Evolutionary conservation across 768 basidiomycete species (phyloP), one percentile per base, ranked within the genome.

Genomic region (Xerocomellus dryophilus): DNA sequence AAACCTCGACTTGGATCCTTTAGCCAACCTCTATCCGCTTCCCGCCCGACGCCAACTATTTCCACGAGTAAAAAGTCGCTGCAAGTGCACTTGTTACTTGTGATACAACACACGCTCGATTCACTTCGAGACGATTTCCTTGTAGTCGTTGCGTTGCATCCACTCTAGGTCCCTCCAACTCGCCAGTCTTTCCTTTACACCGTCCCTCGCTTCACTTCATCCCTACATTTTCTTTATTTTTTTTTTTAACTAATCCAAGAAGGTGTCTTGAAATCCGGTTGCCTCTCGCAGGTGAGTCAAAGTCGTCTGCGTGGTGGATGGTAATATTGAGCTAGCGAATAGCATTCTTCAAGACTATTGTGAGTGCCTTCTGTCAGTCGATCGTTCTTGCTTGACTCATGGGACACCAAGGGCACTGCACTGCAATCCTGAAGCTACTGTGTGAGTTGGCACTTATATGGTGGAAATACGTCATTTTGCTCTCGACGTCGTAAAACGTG

Each of bases 51-150:
- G 52, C 58, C 54, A 59, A 54, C 64, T 62, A 49, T 59, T 57
- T 57, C 67, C 63, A 52, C 54, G 63, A 63, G 66, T 63, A 53
- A 67, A 58, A 59, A 57, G 65, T 60, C 61, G 51, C 58, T 55
- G 54, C 61, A 50, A 55, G 65, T 54, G 60, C 58, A 62, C 59
- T 61, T 57, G 61, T 41, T 55, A 44, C 61, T 60, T 58, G 64
- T 57, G 54, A 57, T 35, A 51, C 65, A 61, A 57, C 62, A 67
- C 71, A 61, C 69, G 71, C 77, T 79, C 79, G 78, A 76, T 82
- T 81, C 69, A 73, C 65, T 81, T 78, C 78, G 78, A 80, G 78
- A 60, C 74, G 71, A 64, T 62, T 71, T 72, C 68, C 71, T 56
- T 65, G 66, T 61, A 59, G 57, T 65, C 61, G 59, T 54, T 58